Base-by-base conservation (phyloP, 1,284 basidiomycete genomes). In the Rhodotorula sp. region DNA sequence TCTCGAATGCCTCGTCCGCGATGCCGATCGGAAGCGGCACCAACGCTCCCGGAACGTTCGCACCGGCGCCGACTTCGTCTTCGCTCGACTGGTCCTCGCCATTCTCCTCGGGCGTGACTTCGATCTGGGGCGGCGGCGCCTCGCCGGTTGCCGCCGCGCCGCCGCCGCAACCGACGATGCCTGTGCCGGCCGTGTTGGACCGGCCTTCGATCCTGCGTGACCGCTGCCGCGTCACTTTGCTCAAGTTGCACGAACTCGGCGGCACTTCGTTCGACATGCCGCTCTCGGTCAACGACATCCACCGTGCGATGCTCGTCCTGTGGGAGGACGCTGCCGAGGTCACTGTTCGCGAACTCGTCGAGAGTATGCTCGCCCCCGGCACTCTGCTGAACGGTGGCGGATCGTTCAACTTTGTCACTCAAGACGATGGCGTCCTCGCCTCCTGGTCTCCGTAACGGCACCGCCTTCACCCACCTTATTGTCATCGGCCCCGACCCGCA, bases 181-280 rank as follows among this genome's bases (percentile, higher is more conserved):
- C 67, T 10, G 64, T 65, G 24, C 63, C 66, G 62, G 67, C 74
- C 14, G 62, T 65, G 44, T 73, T 72, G 48, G 76, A 77, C 65
- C 71, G 76, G 6, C 59, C 63, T 17, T 75, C 72, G 46, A 69
- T 77, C 62, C 69, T 77, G 24, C 72, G 76, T n/a, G 76, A 77
- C 62, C 73, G 76, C 10, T 70, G 71, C 22, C 62, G 70, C 37
- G 71, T 77, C 24, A 67, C 73, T 5, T 74, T 69, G 69, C 67
- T 70, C 51, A 74, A 75, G 64, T 66, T 77, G 33, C 70, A 76
- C 57, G 75, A 76, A 64, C 61, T 73, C 7, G 64, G 60, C 22
- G 60, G 66, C 37, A 58, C 65, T 12, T 55, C 64, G 29, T 64
- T 66, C 46, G 58, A 62, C 18, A 22, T 20, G 12, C 67, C 69